Evolutionary conservation across 2,329 filamentous ascomycete species (phyloP).

Genomic region (Clonostachys chloroleuca): DNA sequence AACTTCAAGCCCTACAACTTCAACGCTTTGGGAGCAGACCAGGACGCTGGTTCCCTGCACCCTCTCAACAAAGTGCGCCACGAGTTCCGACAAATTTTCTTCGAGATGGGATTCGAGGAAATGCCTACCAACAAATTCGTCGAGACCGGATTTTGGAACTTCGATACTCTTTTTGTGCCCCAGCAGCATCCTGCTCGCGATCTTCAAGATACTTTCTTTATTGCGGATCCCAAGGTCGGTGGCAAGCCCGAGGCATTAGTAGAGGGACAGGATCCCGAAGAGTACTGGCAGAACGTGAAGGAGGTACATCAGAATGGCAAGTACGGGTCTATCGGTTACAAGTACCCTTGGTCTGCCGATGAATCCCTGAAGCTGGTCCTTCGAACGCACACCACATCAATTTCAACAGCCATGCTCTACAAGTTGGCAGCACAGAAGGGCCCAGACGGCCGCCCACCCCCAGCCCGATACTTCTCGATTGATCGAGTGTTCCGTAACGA

Average conservation of each 20-base stretch:
- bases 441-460: slow-evolving; percentile 58
- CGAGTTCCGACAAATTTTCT: slow-evolving; percentile 97
- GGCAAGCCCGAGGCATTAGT: slow-evolving; percentile 59
- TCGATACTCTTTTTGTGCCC: slow-evolving; percentile 92
- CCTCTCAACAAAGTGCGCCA: slow-evolving; percentile 90
- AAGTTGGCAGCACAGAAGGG: slow-evolving; percentile 80
- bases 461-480: slow-evolving; percentile 96
- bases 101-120: slow-evolving; percentile 97
- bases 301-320: slow-evolving; percentile 87
- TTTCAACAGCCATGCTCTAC: slow-evolving; percentile 86
- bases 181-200: slow-evolving; percentile 98
- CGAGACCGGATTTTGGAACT: slow-evolving; percentile 97
- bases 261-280: slow-evolving; percentile 64
- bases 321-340: slow-evolving; percentile 92
- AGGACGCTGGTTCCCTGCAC: slow-evolving; percentile 57
- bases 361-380: slow-evolving; percentile 86
- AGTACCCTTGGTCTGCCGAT: slow-evolving; percentile 87
- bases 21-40: slow-evolving; percentile 63
- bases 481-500: slow-evolving; percentile 98
- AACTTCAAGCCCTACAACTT: slow-evolving; percentile 82
- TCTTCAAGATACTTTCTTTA: slow-evolving; percentile 97
- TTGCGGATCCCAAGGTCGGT: slow-evolving; percentile 78
- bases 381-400: slow-evolving; percentile 92
- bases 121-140: slow-evolving; percentile 95
- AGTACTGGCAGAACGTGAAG: slow-evolving; percentile 85